Percentiles rank a stretch among this genome's conserved stretches.
Conservation (phyloP, 2,329 filamentous ascomycete genomes). For the Dactylellina haptotyla region DNA sequence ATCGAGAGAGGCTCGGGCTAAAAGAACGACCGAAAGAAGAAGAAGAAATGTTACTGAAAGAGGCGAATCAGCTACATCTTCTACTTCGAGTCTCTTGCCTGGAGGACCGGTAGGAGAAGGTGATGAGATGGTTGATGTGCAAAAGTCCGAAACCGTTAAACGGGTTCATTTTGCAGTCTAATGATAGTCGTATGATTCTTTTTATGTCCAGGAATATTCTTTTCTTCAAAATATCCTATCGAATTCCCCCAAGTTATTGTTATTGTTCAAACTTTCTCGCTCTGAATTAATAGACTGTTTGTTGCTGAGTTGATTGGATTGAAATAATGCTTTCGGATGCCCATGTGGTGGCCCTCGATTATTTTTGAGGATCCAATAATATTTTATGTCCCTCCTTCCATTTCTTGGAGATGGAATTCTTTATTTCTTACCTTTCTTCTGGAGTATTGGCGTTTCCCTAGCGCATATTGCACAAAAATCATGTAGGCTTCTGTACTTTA, state of each 20-base stretch:
- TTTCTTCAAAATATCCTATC: neutral
- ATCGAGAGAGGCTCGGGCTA: slow-evolving; percentile 57
- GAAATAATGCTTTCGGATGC: no score
- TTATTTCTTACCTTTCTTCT: neutral
- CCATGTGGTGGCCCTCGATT: no score
- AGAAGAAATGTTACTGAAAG: slow-evolving; percentile 55
- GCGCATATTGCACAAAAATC: neutral
- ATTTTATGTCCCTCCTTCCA: no score
- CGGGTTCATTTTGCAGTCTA: slow-evolving; percentile 55
- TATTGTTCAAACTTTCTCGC: no score
- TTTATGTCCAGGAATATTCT: no score
- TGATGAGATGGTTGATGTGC: slow-evolving; percentile 52
- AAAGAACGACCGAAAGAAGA: slow-evolving; percentile 55
- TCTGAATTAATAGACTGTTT: neutral
- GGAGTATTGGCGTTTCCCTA: neutral
- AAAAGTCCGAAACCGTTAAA: slow-evolving; percentile 35
- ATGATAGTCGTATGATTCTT: no score
- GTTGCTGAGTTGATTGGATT: no score
- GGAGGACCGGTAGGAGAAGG: slow-evolving; percentile 16
- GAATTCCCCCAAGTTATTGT: no score
- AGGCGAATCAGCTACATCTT: slow-evolving; percentile 37
- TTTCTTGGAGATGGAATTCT: no score
- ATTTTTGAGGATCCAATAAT: no score
- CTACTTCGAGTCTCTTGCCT: slow-evolving; percentile 26
- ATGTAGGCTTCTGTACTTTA: neutral